Evolutionary conservation across 805 yeast species (phyloP).

Genomic region (Candida orba): DNA sequence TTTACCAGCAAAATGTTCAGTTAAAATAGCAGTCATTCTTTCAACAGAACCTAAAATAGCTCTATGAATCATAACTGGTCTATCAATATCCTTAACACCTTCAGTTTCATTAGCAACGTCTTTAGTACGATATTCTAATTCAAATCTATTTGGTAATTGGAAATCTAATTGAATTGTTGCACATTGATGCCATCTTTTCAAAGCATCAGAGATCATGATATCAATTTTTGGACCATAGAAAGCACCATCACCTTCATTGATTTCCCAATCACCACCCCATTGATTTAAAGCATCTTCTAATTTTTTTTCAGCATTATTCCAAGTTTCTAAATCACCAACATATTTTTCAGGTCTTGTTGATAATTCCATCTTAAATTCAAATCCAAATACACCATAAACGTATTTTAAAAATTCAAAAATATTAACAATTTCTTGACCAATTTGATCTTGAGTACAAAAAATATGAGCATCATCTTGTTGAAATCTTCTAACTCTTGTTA

Average conservation of each 20-base stretch:
- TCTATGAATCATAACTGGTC: slow-evolving; percentile 99
- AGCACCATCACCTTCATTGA: slow-evolving; percentile 97
- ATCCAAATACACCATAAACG: slow-evolving; percentile 88
- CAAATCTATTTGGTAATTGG: slow-evolving; percentile 95
- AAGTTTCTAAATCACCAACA: slow-evolving; percentile 89
- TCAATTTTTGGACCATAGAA: slow-evolving; percentile 95
- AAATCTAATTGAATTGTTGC: slow-evolving; percentile 98
- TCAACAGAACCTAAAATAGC: slow-evolving; percentile 98
- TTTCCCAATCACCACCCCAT: slow-evolving; percentile 89
- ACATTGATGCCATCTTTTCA: slow-evolving; percentile 97
- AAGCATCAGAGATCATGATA: slow-evolving; percentile 89
- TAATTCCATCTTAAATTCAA: slow-evolving; percentile 92
- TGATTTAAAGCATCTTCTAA: slow-evolving; percentile 74
- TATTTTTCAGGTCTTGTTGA: slow-evolving; percentile 96
- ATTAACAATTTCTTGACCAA: slow-evolving; percentile 74
- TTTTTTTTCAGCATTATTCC: slow-evolving; percentile 87
- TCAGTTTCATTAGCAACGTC: slow-evolving; percentile 36
- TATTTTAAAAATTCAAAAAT: slow-evolving; percentile 80
- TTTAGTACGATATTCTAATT: slow-evolving; percentile 75
- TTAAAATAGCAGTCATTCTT: slow-evolving; percentile 97
- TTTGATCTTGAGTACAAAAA: slow-evolving; percentile 90
- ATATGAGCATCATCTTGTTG: slow-evolving; percentile 99
- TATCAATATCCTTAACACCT: slow-evolving; percentile 48
- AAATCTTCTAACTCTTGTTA: slow-evolving; percentile 97
- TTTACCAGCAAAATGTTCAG: slow-evolving; percentile 97